Conservation (phyloP, 768 basidiomycete species). For the Pleurotus cornucopiae region DNA sequence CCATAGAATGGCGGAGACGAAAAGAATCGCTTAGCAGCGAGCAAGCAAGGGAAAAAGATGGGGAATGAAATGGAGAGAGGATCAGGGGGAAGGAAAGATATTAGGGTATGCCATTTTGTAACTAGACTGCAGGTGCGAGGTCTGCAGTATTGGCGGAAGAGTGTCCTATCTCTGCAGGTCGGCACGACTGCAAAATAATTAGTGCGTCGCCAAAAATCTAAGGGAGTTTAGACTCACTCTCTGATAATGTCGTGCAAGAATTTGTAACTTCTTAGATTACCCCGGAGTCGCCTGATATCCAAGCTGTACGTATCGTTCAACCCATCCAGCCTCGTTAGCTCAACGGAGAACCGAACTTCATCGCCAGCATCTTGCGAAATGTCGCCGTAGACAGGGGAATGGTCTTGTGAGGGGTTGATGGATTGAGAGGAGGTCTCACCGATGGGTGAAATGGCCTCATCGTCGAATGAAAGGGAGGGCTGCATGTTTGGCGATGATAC, state of each 20-base stretch:
- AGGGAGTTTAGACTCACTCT: constrained; percentile 53
- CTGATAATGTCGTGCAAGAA: constrained; percentile 85
- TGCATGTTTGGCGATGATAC: constrained; percentile 44
- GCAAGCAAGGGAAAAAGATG: not conserved
- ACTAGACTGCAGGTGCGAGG: not conserved
- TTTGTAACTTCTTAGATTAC: constrained; percentile 89
- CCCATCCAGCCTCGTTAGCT: constrained; percentile 86
- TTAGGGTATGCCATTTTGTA: not conserved
- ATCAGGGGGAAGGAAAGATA: not conserved
- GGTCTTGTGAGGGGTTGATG: constrained; percentile 36
- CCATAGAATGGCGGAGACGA: not conserved
- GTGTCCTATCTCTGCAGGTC: constrained; percentile 33
- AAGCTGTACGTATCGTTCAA: constrained; percentile 88
- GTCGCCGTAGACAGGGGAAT: constrained; percentile 79
- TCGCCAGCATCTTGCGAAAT: constrained; percentile 80
- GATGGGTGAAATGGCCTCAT: constrained; percentile 35
- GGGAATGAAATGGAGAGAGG: not conserved
- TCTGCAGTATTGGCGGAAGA: not conserved
- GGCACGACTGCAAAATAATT: constrained; percentile 34
- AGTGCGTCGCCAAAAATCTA: constrained; percentile 2
- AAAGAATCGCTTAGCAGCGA: not conserved
- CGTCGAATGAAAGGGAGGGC: constrained; percentile 43
- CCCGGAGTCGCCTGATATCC: constrained; percentile 89
- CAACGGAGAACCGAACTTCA: constrained; percentile 95
- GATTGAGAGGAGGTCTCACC: constrained; percentile 21